Percentiles rank a stretch among this genome's conserved stretches.
These are phyloP conservation scores for Solidago caesia DNA, from an alignment of 129 eudicot species.

Conservation along the genomic window DNA sequence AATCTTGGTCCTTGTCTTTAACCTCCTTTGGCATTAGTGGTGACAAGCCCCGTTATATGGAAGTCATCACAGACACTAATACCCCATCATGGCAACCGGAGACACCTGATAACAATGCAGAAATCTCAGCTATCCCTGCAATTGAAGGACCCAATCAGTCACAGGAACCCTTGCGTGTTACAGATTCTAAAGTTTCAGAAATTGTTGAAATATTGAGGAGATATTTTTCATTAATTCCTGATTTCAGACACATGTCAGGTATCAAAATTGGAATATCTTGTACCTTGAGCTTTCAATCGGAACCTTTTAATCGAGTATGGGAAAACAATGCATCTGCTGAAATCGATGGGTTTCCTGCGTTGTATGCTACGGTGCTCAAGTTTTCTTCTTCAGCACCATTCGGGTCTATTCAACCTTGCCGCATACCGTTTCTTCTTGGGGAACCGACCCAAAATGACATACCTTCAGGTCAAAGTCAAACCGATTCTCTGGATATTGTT, in stretches of 20 bases:
- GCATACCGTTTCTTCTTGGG: constrained; percentile 81
- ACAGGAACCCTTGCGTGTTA: constrained; percentile 82
- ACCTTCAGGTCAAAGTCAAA: constrained; percentile 42
- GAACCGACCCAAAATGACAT: constrained; percentile 39
- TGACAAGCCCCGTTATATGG: constrained; percentile 36
- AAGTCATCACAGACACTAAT: constrained; percentile 54
- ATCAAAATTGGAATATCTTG: constrained; percentile 74
- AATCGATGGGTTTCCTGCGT: constrained; percentile 60
- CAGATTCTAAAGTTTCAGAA: constrained; percentile 84
- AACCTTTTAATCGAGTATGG: constrained; percentile 48
- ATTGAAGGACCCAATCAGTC: constrained; percentile 46
- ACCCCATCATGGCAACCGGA: constrained; percentile 46
- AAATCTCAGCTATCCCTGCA: constrained; percentile 34
- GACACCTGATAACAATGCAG: constrained; percentile 24
- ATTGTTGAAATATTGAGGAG: constrained; percentile 63
- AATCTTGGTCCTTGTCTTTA: constrained; percentile 87
- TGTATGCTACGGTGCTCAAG: constrained; percentile 76
- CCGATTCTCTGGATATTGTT: constrained; percentile 54
- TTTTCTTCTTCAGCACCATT: constrained; percentile 88
- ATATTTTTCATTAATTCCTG: constrained; percentile 83
- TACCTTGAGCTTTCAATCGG: constrained; percentile 69
- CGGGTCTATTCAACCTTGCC: constrained; percentile 65
- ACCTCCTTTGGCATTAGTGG: constrained; percentile 43
- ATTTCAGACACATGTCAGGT: constrained; percentile 73
- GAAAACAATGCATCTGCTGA: constrained; percentile 37